These are phyloP conservation scores for Ogataea paraovalis DNA, from an alignment of 805 yeast species.

Conservation along the genomic window DNA sequence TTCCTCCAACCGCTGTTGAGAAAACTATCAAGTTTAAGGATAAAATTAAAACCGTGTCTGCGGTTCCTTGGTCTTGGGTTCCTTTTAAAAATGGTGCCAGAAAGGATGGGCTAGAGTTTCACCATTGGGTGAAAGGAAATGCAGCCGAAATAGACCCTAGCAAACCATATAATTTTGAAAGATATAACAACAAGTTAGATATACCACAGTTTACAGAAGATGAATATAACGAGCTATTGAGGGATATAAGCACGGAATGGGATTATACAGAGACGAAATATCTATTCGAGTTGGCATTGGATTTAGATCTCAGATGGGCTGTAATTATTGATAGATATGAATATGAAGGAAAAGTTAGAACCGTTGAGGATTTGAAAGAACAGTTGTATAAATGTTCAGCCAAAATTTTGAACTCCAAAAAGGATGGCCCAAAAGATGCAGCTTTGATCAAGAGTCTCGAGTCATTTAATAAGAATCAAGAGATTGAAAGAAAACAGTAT, in stretches of 20 bases:
- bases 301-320: conserved; percentile 65
- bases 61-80: conserved; percentile 79
- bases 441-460: conserved; percentile 56
- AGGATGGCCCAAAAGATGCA: conserved; percentile 39
- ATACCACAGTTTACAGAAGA: conserved; percentile 65
- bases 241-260: conserved; percentile 44
- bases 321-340: conserved; percentile 61
- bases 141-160: conserved; percentile 30
- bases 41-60: conserved; percentile 55
- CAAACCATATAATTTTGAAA: conserved; percentile 64
- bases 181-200: conserved; percentile 63
- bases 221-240: conserved; percentile 50
- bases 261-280: conserved; percentile 71
- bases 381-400: conserved; percentile 71
- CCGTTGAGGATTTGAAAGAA: conserved; percentile 77
- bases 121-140: conserved; percentile 84
- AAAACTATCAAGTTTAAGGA: conserved; percentile 55
- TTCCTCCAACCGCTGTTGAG: conserved; percentile 75
- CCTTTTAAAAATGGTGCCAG: conserved; percentile 56
- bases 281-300: conserved; percentile 64
- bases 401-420: conserved; percentile 39
- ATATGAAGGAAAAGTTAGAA: conserved; percentile 31
- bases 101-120: conserved; percentile 46
- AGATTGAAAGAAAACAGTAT: conserved; percentile 75
- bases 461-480: conserved; percentile 65